Conservation (phyloP, 2,329 filamentous ascomycete species). For the Diaporthe caulivora region DNA sequence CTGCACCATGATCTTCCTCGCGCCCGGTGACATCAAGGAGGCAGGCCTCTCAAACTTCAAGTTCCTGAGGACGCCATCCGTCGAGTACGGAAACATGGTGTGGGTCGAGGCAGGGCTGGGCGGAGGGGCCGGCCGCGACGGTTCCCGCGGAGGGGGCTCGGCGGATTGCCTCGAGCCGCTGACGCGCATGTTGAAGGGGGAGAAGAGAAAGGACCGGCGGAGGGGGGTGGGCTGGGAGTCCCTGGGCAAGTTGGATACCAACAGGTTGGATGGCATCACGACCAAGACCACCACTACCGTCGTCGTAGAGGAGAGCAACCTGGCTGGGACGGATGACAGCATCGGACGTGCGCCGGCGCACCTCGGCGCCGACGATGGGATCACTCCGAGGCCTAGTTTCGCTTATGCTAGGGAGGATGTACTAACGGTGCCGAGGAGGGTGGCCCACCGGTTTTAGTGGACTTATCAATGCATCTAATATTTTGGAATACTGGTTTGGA, state of each 20-base stretch:
- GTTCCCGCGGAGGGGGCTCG: background rate
- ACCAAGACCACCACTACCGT: conserved; percentile 13
- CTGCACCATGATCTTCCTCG: conserved; percentile 35
- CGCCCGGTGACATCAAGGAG: conserved; percentile 20
- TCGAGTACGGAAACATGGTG: conserved; percentile 32
- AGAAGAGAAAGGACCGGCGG: background rate
- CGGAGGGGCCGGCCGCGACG: background rate
- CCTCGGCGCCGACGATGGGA: background rate
- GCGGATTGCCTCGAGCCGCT: background rate
- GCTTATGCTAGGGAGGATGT: background rate
- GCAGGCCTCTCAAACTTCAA: conserved; percentile 24
- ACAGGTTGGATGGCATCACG: background rate
- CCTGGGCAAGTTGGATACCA: background rate
- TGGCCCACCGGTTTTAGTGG: conserved; percentile 28
- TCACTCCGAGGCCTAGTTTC: background rate
- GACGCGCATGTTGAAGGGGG: background rate
- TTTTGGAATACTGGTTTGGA: no score
- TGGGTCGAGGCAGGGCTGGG: conserved; percentile 25
- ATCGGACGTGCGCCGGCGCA: background rate
- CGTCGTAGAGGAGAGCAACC: conserved; percentile 2
- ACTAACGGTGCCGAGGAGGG: conserved; percentile 19
- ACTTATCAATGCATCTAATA: background rate
- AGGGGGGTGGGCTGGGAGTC: background rate
- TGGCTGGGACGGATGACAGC: background rate
- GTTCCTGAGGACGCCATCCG: conserved; percentile 22